phyloP scores from a whole-genome alignment of 352 stramenopile species.

The Chrysophaeum taylorii region DNA sequence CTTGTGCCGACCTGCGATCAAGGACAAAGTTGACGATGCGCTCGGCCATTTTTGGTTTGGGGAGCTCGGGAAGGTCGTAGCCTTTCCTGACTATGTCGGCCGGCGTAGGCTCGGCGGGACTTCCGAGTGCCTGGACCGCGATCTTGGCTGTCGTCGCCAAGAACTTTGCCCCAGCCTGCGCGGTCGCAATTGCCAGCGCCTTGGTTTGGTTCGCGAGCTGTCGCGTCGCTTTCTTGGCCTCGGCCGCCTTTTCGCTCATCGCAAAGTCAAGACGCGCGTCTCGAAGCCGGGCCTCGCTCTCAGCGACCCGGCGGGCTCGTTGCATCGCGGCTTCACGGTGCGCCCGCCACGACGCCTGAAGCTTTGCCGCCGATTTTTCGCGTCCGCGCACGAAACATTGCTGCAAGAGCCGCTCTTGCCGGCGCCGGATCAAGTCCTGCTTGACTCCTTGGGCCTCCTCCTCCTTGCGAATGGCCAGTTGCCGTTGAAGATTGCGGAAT shows the following conservation, averaged over 20 bases:
- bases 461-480: neutral
- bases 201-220: neutral
- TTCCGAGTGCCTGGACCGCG: too few relatives aligned
- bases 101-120: too few relatives aligned
- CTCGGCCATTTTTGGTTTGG: neutral
- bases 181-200: too few relatives aligned
- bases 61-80: neutral
- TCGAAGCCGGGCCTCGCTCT: neutral
- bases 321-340: neutral
- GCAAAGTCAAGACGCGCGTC: neutral
- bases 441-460: neutral
- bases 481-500: neutral
- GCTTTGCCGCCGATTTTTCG: neutral
- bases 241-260: conserved; percentile 5
- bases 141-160: too few relatives aligned
- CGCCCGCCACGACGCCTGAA: neutral
- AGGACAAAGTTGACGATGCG: neutral
- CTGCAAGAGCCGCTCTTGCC: neutral
- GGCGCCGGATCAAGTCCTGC: neutral
- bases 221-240: too few relatives aligned
- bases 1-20: neutral
- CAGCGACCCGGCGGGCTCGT: neutral
- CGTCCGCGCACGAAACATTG: neutral
- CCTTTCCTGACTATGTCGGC: too few relatives aligned
- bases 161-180: too few relatives aligned